These are phyloP conservation scores for Austroboletus niveus DNA, from an alignment of 1,284 basidiomycete species.

Conservation along the genomic window DNA sequence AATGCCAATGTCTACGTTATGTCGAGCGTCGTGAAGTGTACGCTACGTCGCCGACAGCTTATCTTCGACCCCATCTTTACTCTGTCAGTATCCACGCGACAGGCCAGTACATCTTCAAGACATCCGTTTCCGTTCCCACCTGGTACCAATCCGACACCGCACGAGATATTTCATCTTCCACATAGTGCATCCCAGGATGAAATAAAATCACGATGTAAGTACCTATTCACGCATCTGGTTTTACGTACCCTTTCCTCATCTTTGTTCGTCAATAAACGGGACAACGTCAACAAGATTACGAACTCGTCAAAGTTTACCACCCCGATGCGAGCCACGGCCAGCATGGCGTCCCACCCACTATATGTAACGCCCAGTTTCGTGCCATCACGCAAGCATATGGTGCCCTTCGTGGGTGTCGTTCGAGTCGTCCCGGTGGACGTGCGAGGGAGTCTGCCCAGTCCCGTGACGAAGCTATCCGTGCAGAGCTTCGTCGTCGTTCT, in stretches of 20 bases:
- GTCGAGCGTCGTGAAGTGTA: not conserved
- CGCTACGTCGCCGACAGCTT: not conserved
- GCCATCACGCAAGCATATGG: constrained; percentile 51
- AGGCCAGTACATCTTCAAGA: constrained; percentile 4
- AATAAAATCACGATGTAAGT: constrained; percentile 52
- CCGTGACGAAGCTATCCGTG: constrained; percentile 32
- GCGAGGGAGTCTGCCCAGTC: constrained; percentile 9
- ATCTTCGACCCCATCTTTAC: not conserved
- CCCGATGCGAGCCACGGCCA: constrained; percentile 42
- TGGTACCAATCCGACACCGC: constrained; percentile 42
- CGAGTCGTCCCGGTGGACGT: not conserved
- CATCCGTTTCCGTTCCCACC: constrained; percentile 40
- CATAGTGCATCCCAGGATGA: constrained; percentile 41
- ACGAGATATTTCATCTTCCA: constrained; percentile 55
- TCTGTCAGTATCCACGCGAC: not conserved
- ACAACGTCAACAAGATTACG: constrained; percentile 41
- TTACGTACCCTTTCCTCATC: not conserved
- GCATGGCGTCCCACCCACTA: constrained; percentile 28
- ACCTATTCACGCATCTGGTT: not conserved
- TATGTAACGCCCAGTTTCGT: constrained; percentile 48
- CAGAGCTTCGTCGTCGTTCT: constrained; percentile 41
- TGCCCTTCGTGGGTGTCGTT: constrained; percentile 25
- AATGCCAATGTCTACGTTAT: not conserved
- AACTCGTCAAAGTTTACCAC: constrained; percentile 52
- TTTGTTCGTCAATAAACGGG: not conserved